Conservation (phyloP, 2,329 filamentous ascomycete species). For the Xylariaceae sp. region DNA sequence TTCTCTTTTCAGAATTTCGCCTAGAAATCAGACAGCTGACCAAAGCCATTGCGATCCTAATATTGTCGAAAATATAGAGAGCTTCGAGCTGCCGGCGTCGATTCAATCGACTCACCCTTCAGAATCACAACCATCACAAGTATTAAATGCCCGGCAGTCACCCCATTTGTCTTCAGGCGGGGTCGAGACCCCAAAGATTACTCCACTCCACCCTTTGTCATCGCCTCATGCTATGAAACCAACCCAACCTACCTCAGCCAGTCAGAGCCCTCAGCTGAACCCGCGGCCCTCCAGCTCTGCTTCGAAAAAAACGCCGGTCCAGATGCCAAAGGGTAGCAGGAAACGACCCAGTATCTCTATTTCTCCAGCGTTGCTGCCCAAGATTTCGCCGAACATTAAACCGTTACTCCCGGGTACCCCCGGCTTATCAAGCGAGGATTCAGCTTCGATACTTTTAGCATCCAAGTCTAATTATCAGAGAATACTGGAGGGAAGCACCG, state of each 20-base stretch:
- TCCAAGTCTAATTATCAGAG: conserved; percentile 98
- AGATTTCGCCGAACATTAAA: conserved; percentile 91
- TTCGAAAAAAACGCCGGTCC: conserved; percentile 48
- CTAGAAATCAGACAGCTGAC: conserved; percentile 45
- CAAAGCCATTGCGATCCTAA: conserved; percentile 37
- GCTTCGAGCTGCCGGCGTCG: conserved; percentile 67
- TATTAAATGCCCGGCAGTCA: conserved; percentile 48
- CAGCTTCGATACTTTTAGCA: conserved; percentile 69
- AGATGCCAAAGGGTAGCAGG: conserved; percentile 54
- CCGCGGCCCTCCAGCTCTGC: conserved; percentile 43
- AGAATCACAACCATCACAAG: conserved; percentile 42
- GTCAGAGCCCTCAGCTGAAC: conserved; percentile 59
- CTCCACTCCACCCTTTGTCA: conserved; percentile 45
- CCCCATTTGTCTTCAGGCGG: conserved; percentile 40
- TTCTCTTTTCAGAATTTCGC: conserved; percentile 73
- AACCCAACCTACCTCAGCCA: conserved; percentile 45
- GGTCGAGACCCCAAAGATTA: conserved; percentile 40
- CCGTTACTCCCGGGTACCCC: conserved; percentile 65
- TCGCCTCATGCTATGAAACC: conserved; percentile 44
- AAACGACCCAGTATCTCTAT: conserved; percentile 69
- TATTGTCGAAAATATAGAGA: conserved; percentile 50
- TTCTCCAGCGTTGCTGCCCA: conserved; percentile 79
- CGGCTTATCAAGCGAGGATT: conserved; percentile 51
- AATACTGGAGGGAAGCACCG: conserved; percentile 84
- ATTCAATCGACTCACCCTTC: conserved; percentile 53